Evolutionary conservation across 805 yeast species (phyloP), one percentile per base, ranked within the genome.

Genomic region (Naumovozyma dairenensis): DNA sequence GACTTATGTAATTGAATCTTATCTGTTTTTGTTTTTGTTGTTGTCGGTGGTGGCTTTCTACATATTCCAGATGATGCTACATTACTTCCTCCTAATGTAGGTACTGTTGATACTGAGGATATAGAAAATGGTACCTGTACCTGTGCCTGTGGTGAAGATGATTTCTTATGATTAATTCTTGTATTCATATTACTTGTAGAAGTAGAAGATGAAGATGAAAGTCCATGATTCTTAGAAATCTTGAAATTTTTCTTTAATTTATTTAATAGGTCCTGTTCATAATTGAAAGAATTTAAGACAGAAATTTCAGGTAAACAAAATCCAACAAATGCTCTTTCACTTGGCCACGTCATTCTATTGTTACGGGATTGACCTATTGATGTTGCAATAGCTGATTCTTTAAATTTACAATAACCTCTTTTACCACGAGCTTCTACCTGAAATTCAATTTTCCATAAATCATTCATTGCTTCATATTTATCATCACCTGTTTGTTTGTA

Each of bases 381-480:
- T 2, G 60, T 55, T 4, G 64, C 67, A 7, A 44, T 36, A 0
- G 61, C 59, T 4, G 53, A 47, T 15, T 53, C 59, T 4, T 55
- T 57, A 45, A 63, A 63, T 32, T 56, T 55, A 12, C 48, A 39
- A 31, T 49, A 61, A 9, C 57, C 56, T 10, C 53, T 46, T 18
- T 55, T 58, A 27, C 58, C 64, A 24, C 53, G 38, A 45, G 60
- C 45, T 25, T 50, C 37, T 27, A 69, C 53, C 1, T 63, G 55
- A 3, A 65, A 42, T 25, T 65, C 67, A 12, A 65, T 51, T 38
- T 56, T 59, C 71, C 70, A 65, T 19, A 65, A 31, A 43, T 64
- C 71, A 22, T 55, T 46, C 37, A 62, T 45, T 2, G 66, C 59
- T 26, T 54, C 55, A 30, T 51, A 63, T 6, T 42, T 34, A 17